Evolutionary conservation across 2,329 filamentous ascomycete genomes (phyloP).

Genomic region (Aspergillus aculeatinus): DNA sequence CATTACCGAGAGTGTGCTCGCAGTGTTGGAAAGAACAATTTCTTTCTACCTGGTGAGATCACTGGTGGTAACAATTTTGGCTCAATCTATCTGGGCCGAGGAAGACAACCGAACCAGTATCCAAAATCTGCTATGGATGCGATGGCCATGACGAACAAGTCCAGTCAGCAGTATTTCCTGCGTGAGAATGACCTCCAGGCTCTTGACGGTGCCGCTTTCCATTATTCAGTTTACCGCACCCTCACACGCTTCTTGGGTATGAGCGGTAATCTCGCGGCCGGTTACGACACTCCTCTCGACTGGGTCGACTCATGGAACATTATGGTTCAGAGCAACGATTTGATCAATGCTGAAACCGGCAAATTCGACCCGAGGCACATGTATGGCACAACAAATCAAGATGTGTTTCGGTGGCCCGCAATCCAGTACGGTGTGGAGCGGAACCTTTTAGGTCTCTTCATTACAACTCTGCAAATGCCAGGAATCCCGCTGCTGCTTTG

Average conservation of each 20-base stretch:
- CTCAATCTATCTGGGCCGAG: constrained; percentile 62
- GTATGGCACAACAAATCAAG: constrained; percentile 65
- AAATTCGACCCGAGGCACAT: constrained; percentile 64
- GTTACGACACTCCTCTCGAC: constrained; percentile 55
- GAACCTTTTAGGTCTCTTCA: constrained; percentile 58
- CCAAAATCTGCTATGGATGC: constrained; percentile 50
- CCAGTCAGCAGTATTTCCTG: constrained; percentile 50
- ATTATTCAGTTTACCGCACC: constrained; percentile 64
- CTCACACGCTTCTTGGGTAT: constrained; percentile 61
- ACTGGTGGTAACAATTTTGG: constrained; percentile 62
- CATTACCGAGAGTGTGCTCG: constrained; percentile 59
- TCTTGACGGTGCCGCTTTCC: constrained; percentile 61
- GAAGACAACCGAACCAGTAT: constrained; percentile 57
- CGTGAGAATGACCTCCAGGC: constrained; percentile 54
- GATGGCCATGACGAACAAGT: constrained; percentile 48
- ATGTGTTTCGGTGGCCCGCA: constrained; percentile 64
- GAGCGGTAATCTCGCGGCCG: constrained; percentile 56
- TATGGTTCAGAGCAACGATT: constrained; percentile 59
- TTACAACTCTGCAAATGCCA: constrained; percentile 60
- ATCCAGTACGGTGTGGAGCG: constrained; percentile 58
- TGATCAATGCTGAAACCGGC: constrained; percentile 61
- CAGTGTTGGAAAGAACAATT: constrained; percentile 60
- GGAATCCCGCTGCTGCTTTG: constrained; percentile 62
- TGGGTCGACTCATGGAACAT: constrained; percentile 58
- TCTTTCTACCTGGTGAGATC: constrained; percentile 64